phyloP scores from a whole-genome alignment of 495 filamentous ascomycete species.

The Penicillium paxilli region DNA sequence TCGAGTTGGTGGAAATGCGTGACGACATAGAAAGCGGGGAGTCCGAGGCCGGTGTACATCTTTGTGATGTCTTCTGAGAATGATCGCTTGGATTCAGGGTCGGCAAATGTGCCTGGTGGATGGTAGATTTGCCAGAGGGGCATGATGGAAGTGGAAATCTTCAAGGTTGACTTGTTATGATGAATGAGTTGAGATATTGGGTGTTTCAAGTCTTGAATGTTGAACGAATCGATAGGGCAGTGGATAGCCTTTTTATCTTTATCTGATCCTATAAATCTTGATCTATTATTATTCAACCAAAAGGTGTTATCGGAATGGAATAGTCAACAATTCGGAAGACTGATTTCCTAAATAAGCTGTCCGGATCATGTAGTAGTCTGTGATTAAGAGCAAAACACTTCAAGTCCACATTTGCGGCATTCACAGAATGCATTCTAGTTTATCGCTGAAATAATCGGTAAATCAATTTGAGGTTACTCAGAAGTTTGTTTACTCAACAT shows the following conservation, averaged over 20 bases:
- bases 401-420: too few relatives aligned
- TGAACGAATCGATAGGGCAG: too few relatives aligned
- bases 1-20: slow-evolving; percentile 18
- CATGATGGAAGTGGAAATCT: slow-evolving; percentile 15
- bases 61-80: slow-evolving; percentile 26
- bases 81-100: slow-evolving; percentile 11
- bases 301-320: not conserved
- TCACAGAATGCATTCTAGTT: too few relatives aligned
- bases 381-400: too few relatives aligned
- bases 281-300: not conserved
- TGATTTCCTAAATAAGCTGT: not conserved
- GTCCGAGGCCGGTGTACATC: slow-evolving; percentile 21
- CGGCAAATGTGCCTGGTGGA: slow-evolving; percentile 13
- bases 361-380: too few relatives aligned
- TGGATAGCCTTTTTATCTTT: too few relatives aligned
- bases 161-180: too few relatives aligned
- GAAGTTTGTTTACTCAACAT: not conserved
- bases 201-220: too few relatives aligned
- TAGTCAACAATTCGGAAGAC: not conserved
- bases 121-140: slow-evolving; percentile 35
- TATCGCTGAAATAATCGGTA: too few relatives aligned
- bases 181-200: too few relatives aligned
- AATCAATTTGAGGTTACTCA: too few relatives aligned
- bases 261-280: too few relatives aligned
- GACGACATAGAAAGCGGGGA: slow-evolving; percentile 32